phyloP scores from a whole-genome alignment of 2,329 filamentous ascomycete genomes.

The Cladosporium sp. region DNA sequence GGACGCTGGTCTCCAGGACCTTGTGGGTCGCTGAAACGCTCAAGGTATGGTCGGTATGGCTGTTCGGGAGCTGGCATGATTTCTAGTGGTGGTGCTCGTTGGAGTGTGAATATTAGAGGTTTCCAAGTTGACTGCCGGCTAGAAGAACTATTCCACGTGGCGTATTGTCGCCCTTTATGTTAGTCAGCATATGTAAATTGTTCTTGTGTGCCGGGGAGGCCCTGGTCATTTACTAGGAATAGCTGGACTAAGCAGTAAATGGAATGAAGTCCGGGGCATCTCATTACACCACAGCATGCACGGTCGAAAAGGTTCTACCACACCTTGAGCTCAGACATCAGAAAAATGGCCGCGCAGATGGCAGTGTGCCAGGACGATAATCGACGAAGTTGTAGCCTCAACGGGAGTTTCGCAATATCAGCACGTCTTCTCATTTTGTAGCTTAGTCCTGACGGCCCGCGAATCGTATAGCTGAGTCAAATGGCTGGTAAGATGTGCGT shows the following conservation, averaged over 20 bases:
- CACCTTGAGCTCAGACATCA: no score
- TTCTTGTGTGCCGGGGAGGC: neutral
- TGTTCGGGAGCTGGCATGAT: slow-evolving; percentile 10
- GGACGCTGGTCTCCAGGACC: slow-evolving; percentile 26
- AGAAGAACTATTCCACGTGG: no score
- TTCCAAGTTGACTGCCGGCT: no score
- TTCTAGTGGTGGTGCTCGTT: neutral
- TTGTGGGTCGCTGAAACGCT: slow-evolving; percentile 34
- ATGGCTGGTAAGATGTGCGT: no score
- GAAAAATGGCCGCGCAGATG: no score
- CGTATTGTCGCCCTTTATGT: neutral
- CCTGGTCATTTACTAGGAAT: neutral
- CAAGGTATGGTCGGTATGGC: slow-evolving; percentile 13
- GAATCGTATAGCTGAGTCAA: no score
- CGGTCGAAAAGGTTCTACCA: neutral
- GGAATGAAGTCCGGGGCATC: neutral
- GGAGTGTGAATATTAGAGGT: no score
- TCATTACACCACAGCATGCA: neutral
- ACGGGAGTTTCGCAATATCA: no score
- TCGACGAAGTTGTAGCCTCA: no score
- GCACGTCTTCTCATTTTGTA: no score
- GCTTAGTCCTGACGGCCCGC: no score
- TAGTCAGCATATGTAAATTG: neutral
- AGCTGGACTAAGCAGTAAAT: neutral
- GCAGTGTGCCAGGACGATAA: no score